Conservation (phyloP, 2,329 filamentous ascomycete species). For the Thielaviopsis punctulata region DNA sequence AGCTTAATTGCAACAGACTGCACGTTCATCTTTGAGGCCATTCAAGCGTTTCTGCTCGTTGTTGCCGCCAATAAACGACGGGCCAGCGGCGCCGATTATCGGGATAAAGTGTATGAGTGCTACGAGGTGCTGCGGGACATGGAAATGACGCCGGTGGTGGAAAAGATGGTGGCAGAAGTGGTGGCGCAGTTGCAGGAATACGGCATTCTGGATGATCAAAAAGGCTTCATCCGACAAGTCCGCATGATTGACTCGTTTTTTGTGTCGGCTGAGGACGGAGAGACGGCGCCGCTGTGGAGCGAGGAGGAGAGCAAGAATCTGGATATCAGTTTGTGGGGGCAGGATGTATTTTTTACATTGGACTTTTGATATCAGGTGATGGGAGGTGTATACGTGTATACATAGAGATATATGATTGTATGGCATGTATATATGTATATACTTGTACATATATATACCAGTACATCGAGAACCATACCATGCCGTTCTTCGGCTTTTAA, state of each 20-base stretch:
- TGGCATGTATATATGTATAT: no score
- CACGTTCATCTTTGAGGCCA: slow-evolving; percentile 14
- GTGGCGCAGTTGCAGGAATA: slow-evolving; percentile 11
- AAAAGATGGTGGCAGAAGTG: slow-evolving; percentile 15
- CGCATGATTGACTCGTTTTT: neutral
- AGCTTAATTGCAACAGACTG: slow-evolving; percentile 16
- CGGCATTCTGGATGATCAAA: neutral
- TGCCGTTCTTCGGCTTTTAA: no score
- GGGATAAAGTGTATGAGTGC: slow-evolving; percentile 10
- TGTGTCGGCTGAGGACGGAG: neutral
- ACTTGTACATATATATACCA: no score
- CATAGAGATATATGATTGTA: no score
- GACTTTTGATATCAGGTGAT: no score
- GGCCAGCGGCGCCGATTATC: slow-evolving; percentile 1
- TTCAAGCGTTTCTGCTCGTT: slow-evolving; percentile 16
- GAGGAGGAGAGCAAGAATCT: neutral
- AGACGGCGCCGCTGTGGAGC: no score
- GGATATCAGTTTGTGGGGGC: neutral
- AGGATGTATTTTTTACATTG: neutral
- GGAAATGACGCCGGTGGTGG: slow-evolving; percentile 17
- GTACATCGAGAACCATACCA: no score
- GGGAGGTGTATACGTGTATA: no score
- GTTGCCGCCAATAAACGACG: slow-evolving; percentile 9
- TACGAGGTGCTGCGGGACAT: slow-evolving; percentile 16
- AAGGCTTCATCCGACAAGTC: neutral